phyloP scores from a whole-genome alignment of 192 early-diverging fungal species.

The Helicostylum pulchrum region DNA sequence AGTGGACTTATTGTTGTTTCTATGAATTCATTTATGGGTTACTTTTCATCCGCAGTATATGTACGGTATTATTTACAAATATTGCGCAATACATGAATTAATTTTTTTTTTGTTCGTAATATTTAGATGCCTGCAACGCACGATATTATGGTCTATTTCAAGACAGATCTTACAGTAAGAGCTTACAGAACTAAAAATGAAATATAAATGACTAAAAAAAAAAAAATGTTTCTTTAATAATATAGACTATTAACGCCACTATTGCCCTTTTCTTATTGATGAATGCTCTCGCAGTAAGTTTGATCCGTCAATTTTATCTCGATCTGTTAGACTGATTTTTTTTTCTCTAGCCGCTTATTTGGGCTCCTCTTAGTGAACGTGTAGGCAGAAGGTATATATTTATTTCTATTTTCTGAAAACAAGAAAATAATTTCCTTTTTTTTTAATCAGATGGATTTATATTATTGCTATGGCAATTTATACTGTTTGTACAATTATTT shows the following conservation, averaged over 20 bases:
- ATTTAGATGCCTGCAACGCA: constrained; percentile 26
- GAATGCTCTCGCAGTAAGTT: constrained; percentile 12
- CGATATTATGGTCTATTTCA: constrained; percentile 15
- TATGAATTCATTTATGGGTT: constrained; percentile 27
- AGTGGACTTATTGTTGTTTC: constrained; percentile 13
- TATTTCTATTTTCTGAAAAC: not conserved
- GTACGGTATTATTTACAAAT: constrained; percentile 1
- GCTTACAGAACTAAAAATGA: not conserved
- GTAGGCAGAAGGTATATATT: constrained; percentile 25
- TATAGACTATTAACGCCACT: constrained; percentile 22
- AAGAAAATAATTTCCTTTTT: not conserved
- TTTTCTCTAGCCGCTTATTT: constrained; percentile 17
- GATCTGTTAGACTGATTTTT: not conserved
- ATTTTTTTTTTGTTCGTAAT: not conserved
- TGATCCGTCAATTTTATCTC: not conserved
- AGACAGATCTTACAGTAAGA: constrained; percentile 18
- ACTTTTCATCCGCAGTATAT: constrained; percentile 24
- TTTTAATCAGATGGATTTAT: constrained; percentile 32
- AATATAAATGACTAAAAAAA: not conserved
- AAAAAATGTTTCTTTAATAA: not conserved
- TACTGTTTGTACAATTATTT: constrained; percentile 26
- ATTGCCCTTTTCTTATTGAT: constrained; percentile 21
- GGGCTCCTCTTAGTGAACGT: constrained; percentile 26
- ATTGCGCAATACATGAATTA: not conserved
- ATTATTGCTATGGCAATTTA: constrained; percentile 26